Evolutionary conservation across 2,329 filamentous ascomycete genomes (phyloP), one percentile per base, ranked within the genome.

Genomic region (Colletotrichum cuscutae): DNA sequence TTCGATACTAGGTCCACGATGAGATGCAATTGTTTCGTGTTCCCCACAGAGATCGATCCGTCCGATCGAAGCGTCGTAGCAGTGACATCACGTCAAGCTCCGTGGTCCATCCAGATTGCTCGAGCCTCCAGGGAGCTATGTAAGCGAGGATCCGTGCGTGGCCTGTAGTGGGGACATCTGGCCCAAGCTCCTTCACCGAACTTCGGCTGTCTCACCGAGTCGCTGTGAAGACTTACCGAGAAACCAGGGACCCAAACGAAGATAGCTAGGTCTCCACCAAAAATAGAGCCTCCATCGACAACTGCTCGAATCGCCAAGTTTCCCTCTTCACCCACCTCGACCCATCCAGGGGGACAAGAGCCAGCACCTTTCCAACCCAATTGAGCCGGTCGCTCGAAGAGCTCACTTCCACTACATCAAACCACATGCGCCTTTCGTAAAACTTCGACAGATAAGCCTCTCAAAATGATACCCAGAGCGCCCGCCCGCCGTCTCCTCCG

Each of bases 391-490:
- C n/a, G 42, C 42, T 53, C 46, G 52, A 13, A 53, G 28, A 42
- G 19, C n/a, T 15, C 42, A 37, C n/a, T 19, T 11, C 19, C 15
- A 30, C 11, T n/a, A 5, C 13, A 26, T 26, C 26, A n/a, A 9
- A 19, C 0, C n/a, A 49, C 28, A 37, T n/a, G 11, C 22, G 15
- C 32, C 30, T 11, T 13, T 37, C 24, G 24, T 52, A 37, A 42
- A n/a, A n/a, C n/a, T 35, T 15, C 30, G 61, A 70, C 15, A 37
- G 37, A 42, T 15, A 26, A 12, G n/a, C 7, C 46, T 3, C 6
- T 42, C 28, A 46, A 28, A 5, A 73, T 73, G 71, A 65, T 72
- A 67, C 42, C 71, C 49, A 57, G 71, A 58, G 28, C 57, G n/a
- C 22, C 63, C 13, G n/a, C 63, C 6, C 59, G 73, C 52, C 52